Base-by-base conservation (phyloP, 441 rosid genomes). In the Populus trichocarpa region DNA sequence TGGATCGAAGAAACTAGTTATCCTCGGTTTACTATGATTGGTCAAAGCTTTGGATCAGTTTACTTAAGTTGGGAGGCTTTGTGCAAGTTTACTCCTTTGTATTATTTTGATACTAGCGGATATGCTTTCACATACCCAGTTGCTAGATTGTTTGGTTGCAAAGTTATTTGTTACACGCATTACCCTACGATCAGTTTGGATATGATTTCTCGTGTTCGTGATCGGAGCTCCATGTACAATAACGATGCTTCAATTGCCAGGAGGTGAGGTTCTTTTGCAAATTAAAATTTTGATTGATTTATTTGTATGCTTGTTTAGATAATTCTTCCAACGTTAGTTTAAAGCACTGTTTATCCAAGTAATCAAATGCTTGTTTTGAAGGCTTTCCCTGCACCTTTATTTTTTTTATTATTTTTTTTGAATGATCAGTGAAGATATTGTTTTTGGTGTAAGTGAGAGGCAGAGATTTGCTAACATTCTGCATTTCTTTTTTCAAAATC, bases 121-220 rank as follows among this genome's bases (percentile, higher is more conserved):
- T 93, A 93, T 73, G 99, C 99, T 76, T 93, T 96, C 72, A 91
- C 97, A 0, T 96, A 96, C 79, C 98, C 97, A 30, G 83, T 93
- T 80, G 98, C 98, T 22, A 84, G 97, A 70, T 22, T 93, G 73
- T 93, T 93, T 84, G 99, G 99, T 32, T 93, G 99, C 85, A 91
- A 87, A 86, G 97, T 96, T 83, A 81, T 93, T 76, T 96, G 98
- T 81, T 93, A 93, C 71, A 91, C 97, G 5, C 99, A 93, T 87
- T 96, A 96, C 73, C 99, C 98, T 83, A 96, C 98, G 5, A 93
- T 96, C 74, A 93, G 97, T 78, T 79, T 87, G 76, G 99, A 96
- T 77, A 93, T 96, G 98, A 81, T 96, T 70, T 92, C 94, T 77
- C 95, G 98, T 74, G 98, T 96, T 74, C 91, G 87, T 71, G 83